Percentiles rank a stretch among this genome's conserved stretches.
Evolutionary conservation across 2,329 filamentous ascomycete genomes (phyloP).

Genomic region (Hypoxylon sp.): DNA sequence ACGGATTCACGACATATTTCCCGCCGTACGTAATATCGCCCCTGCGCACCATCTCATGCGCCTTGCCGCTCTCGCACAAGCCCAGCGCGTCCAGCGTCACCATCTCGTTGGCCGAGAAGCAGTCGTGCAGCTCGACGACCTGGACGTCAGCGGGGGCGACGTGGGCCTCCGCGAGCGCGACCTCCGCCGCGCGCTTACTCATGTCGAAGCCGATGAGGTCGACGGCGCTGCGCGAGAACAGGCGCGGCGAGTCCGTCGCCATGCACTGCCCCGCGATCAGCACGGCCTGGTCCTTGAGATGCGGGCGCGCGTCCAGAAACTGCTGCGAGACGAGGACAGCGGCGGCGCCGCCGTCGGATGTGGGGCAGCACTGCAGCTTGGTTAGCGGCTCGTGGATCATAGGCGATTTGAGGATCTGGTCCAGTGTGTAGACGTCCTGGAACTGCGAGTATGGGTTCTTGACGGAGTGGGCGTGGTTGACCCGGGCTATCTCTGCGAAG

Average conservation of each 20-base stretch:
- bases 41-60: conserved; percentile 88
- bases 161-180: conserved; percentile 81
- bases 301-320: conserved; percentile 87
- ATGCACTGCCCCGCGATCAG: conserved; percentile 90
- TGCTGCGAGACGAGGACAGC: conserved; percentile 89
- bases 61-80: conserved; percentile 82
- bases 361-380: conserved; percentile 98
- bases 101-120: conserved; percentile 97
- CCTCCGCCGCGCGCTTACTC: conserved; percentile 77
- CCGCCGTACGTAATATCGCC: conserved; percentile 95
- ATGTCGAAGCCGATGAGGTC: conserved; percentile 93
- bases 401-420: conserved; percentile 82
- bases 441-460: conserved; percentile 99
- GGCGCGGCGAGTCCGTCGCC: conserved; percentile 83
- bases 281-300: conserved; percentile 86
- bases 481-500: conserved; percentile 92
- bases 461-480: conserved; percentile 93
- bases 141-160: conserved; percentile 78
- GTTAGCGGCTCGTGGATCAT: conserved; percentile 90
- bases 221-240: conserved; percentile 86
- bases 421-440: conserved; percentile 88
- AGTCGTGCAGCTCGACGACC: conserved; percentile 95
- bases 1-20: conserved; percentile 89
- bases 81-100: conserved; percentile 89
- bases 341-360: conserved; percentile 91